Evolutionary conservation across 2,329 filamentous ascomycete species (phyloP).

Genomic region (Bimuria novae-zelandiae): DNA sequence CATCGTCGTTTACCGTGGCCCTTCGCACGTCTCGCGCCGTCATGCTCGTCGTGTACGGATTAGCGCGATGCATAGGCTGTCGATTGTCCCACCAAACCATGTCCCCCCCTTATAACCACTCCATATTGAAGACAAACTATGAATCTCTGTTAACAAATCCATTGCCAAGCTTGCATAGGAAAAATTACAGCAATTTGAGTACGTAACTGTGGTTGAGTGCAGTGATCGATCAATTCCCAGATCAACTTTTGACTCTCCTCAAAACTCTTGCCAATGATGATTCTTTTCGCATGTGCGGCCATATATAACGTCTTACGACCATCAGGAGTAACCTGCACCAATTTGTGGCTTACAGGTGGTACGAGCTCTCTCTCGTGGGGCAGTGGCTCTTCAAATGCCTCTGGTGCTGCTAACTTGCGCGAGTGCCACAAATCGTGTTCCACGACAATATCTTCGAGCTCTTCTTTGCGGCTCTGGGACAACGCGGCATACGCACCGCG

Average conservation of each 20-base stretch:
- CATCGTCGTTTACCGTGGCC: not conserved
- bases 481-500: constrained; percentile 1
- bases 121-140: constrained; percentile 6
- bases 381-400: constrained; percentile 1
- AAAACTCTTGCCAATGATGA: not conserved
- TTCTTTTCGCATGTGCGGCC: not conserved
- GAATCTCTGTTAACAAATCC: not conserved
- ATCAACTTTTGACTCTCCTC: not conserved
- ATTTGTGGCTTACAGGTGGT: not conserved
- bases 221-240: not conserved
- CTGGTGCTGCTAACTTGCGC: constrained; percentile 2
- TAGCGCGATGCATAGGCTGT: not conserved
- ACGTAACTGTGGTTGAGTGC: not conserved
- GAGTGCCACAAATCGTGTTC: constrained; percentile 7
- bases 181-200: not conserved
- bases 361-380: not conserved
- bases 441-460: not conserved
- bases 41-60: not conserved
- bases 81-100: not conserved
- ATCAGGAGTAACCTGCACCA: not conserved
- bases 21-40: not conserved
- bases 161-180: not conserved
- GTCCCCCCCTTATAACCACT: not conserved
- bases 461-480: constrained; percentile 1
- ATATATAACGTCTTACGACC: not conserved